phyloP scores from a whole-genome alignment of 139 green algal species.

The Limnomonas spitsbergensis region DNA sequence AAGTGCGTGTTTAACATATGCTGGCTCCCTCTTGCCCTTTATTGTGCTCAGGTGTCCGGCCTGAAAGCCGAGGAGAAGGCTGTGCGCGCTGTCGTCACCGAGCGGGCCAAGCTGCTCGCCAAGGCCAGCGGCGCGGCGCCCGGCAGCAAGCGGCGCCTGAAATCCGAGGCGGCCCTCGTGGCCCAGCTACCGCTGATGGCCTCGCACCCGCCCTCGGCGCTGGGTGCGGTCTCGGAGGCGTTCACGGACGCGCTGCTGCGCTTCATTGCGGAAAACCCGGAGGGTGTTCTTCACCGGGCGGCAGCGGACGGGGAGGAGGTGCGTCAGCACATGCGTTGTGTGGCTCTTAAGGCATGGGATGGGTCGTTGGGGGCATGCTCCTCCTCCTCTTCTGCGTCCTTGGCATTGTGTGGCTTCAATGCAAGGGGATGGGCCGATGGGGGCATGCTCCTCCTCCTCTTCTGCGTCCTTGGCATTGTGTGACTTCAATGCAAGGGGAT shows the following conservation, averaged over 20 bases:
- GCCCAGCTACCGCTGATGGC: slow-evolving; percentile 28
- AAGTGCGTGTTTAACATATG: no score
- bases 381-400: no score
- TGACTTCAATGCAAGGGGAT: no score
- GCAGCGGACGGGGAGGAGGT: neutral
- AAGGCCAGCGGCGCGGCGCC: neutral
- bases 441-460: no score
- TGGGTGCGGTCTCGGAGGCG: slow-evolving; percentile 70
- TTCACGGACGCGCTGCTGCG: slow-evolving; percentile 66
- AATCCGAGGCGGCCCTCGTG: neutral
- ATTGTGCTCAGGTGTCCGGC: slow-evolving; percentile 11
- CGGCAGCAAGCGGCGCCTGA: neutral
- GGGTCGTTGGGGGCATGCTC: no score
- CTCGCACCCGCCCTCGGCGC: slow-evolving; percentile 45
- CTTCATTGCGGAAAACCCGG: slow-evolving; percentile 51
- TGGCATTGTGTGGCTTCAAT: no score
- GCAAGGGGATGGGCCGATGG: no score
- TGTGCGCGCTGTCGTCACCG: neutral
- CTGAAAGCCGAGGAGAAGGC: slow-evolving; percentile 26
- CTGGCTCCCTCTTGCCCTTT: no score
- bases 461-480: no score
- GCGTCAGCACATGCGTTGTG: no score
- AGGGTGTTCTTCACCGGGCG: slow-evolving; percentile 22
- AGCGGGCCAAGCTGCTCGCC: slow-evolving; percentile 6
- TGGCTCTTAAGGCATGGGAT: no score